Evolutionary conservation across 1,284 basidiomycete genomes (phyloP).

Genomic region (Cryptococcus sp.): DNA sequence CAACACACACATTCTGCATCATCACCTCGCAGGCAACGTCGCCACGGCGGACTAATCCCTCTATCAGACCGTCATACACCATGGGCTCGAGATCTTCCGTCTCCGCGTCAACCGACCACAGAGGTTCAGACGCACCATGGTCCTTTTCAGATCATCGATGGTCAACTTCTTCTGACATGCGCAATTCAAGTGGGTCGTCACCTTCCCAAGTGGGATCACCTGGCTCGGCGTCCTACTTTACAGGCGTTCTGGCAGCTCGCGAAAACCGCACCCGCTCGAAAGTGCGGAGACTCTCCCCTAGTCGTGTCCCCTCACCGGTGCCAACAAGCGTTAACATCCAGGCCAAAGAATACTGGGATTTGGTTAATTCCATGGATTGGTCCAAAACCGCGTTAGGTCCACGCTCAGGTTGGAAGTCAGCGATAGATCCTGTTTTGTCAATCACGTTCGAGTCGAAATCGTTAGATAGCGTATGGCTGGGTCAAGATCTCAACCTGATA

Average conservation of each 20-base stretch:
- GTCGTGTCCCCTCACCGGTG: not conserved
- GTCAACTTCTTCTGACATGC: not conserved
- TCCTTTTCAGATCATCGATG: not conserved
- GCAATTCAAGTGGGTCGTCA: not conserved
- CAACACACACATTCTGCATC: conserved; percentile 2
- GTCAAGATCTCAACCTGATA: conserved; percentile 24
- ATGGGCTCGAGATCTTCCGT: not conserved
- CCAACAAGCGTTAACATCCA: not conserved
- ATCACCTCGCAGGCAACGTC: not conserved
- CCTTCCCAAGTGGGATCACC: no score
- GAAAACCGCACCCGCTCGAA: not conserved
- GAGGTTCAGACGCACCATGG: not conserved
- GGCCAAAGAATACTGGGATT: conserved; percentile 11
- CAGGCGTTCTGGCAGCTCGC: not conserved
- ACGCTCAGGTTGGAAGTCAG: conserved; percentile 17
- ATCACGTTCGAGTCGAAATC: conserved; percentile 20
- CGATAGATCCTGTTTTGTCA: conserved; percentile 21
- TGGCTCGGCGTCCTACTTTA: not conserved
- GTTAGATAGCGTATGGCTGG: conserved; percentile 29
- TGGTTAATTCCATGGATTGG: conserved; percentile 29
- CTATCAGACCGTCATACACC: no score
- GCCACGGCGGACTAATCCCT: no score
- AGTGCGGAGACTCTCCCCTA: not conserved
- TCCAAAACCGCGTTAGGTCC: conserved; percentile 23
- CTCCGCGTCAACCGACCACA: not conserved